A percentile compares a stretch with the other conserved stretches of the same genome.
Conservation (phyloP, 371 early-diverging fungal genomes). For the Mortierella sp. region DNA sequence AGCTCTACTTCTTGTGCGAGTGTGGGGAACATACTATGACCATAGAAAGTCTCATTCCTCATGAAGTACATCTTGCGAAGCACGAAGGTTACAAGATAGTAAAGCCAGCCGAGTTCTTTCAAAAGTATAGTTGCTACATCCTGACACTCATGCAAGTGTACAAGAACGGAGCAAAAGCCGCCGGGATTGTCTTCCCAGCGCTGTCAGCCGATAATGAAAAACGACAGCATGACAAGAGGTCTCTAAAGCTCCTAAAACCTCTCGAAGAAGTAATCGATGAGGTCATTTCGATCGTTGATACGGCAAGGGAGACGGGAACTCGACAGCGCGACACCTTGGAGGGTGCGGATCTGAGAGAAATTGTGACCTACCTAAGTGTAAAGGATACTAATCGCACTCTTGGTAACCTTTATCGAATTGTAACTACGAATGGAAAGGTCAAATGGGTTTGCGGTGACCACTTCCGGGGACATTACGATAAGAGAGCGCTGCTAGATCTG, state of each 20-base stretch:
- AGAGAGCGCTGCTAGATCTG: neutral
- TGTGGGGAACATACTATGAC: too few relatives aligned
- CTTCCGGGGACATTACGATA: constrained; percentile 8
- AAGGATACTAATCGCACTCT: constrained; percentile 2
- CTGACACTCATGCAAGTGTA: constrained; percentile 28
- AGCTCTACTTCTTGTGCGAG: too few relatives aligned
- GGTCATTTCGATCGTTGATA: too few relatives aligned
- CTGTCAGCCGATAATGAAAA: too few relatives aligned
- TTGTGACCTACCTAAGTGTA: constrained; percentile 14
- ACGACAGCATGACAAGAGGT: too few relatives aligned
- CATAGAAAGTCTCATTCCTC: too few relatives aligned
- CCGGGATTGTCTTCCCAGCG: too few relatives aligned
- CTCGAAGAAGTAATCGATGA: too few relatives aligned
- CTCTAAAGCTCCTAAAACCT: too few relatives aligned
- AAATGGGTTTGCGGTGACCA: constrained; percentile 33
- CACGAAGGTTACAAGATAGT: constrained; percentile 49
- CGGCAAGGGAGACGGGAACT: too few relatives aligned
- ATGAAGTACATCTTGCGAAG: constrained; percentile 29
- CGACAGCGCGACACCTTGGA: too few relatives aligned
- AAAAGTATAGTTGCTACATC: constrained; percentile 33
- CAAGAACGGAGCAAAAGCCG: constrained; percentile 7
- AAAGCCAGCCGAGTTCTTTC: constrained; percentile 45
- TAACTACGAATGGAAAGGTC: constrained; percentile 16
- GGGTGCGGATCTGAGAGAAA: too few relatives aligned
- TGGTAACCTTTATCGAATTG: constrained; percentile 28